phyloP scores from a whole-genome alignment of 2,329 filamentous ascomycete genomes.

The Exophiala aquamarina region DNA sequence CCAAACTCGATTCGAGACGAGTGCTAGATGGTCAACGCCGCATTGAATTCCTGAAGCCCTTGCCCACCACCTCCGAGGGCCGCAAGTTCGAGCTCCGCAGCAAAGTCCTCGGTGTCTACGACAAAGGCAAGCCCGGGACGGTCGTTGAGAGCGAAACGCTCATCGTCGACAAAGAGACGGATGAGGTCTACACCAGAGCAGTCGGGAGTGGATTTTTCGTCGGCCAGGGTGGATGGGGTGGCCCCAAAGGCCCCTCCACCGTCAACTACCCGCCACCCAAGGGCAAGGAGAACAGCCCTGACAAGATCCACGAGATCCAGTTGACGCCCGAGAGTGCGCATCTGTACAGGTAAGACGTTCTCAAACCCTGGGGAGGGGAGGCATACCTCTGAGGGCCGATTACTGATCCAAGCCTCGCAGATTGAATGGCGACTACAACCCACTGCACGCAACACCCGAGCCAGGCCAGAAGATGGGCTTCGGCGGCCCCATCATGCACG shows the following conservation, averaged over 20 bases:
- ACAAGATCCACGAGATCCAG: conserved; percentile 68
- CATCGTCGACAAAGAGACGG: conserved; percentile 68
- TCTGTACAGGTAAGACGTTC: conserved; percentile 60
- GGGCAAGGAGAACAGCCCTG: conserved; percentile 60
- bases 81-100: conserved; percentile 72
- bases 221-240: conserved; percentile 80
- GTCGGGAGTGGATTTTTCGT: conserved; percentile 76
- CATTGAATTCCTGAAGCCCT: conserved; percentile 72
- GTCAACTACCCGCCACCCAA: conserved; percentile 75
- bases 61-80: conserved; percentile 71
- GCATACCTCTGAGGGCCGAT: no score
- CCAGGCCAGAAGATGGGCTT: conserved; percentile 89
- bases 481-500: conserved; percentile 84
- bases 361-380: neutral
- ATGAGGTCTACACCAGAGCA: conserved; percentile 70
- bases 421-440: conserved; percentile 93
- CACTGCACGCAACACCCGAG: conserved; percentile 82
- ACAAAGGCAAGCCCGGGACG: conserved; percentile 81
- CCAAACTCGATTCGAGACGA: conserved; percentile 70
- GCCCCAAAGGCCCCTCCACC: conserved; percentile 82
- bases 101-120: conserved; percentile 81
- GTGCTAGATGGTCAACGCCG: conserved; percentile 83
- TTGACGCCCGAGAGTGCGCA: conserved; percentile 71
- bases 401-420: no score
- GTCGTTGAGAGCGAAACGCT: conserved; percentile 78